phyloP scores from a whole-genome alignment of 495 filamentous ascomycete genomes.

The Aspergillus funiculosus region DNA sequence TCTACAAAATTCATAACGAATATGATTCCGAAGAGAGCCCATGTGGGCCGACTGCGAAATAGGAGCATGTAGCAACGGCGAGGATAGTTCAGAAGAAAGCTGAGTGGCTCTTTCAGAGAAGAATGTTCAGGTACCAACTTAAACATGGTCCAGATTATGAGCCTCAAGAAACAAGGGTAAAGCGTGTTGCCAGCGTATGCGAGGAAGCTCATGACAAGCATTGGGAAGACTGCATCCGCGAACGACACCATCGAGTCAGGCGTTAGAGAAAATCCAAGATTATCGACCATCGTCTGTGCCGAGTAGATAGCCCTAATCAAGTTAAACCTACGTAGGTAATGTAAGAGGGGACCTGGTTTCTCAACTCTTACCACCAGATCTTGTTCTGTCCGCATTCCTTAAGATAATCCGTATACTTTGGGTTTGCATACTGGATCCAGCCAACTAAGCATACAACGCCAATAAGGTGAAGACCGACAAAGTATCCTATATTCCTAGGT shows the following conservation, averaged over 20 bases:
- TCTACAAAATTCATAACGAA: conserved; percentile 52
- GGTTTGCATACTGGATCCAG: conserved; percentile 58
- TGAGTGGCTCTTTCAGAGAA: conserved; percentile 32
- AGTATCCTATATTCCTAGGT: conserved; percentile 47
- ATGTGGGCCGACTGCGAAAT: conserved; percentile 55
- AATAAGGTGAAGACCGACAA: conserved; percentile 57
- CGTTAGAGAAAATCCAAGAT: conserved; percentile 66
- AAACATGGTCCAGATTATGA: conserved; percentile 66
- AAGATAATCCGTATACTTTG: conserved; percentile 52
- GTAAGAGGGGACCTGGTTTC: background rate
- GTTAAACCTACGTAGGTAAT: background rate
- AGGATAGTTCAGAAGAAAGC: conserved; percentile 55
- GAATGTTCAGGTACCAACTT: conserved; percentile 42
- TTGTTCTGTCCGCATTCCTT: conserved; percentile 48
- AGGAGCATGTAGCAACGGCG: conserved; percentile 59
- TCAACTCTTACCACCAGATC: conserved; percentile 59
- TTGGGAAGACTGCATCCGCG: conserved; percentile 57
- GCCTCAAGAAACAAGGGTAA: conserved; percentile 73
- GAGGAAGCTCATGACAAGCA: conserved; percentile 67
- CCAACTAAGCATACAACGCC: conserved; percentile 58
- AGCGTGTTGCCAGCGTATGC: conserved; percentile 77
- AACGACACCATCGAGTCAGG: conserved; percentile 82
- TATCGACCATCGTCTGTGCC: conserved; percentile 30
- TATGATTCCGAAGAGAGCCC: conserved; percentile 56
- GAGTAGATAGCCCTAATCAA: conserved; percentile 29